Base-by-base conservation (phyloP, 768 basidiomycete genomes). In the Pulveroboletus sp. region DNA sequence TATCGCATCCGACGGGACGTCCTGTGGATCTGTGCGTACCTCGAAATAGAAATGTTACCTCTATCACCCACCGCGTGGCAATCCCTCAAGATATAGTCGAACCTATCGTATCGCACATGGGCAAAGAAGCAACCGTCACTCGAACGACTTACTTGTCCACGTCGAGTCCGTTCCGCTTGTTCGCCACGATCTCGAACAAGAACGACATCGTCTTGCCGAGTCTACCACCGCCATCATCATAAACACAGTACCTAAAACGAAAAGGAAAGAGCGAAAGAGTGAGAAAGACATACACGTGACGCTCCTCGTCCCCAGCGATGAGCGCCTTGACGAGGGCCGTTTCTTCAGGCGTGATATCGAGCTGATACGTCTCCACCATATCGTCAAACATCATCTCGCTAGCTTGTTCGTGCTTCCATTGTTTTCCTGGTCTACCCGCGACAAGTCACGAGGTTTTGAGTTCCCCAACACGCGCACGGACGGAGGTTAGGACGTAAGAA, bases 101-200 rank as follows among this genome's bases (percentile, higher is more conserved):
- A 86, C 56, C 89, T 90, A 40, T 8, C 33, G 8, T 8, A 14
- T 14, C 26, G 8, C 47, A 24, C 8, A 17, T 61, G 5, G 49
- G 21, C 15, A 21, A 47, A 26, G 38, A 44, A 39, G 13, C 21
- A n/a, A 44, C n/a, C 27, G 21, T 36, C 11, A 7, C 7, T 18
- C 26, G 7, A 10, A 33, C 21, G 30, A 50, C 51, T 33, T 50
- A 87, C 88, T 91, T 91, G 74, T 93, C 89, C 5, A 93, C 89
- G 58, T 93, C 90, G 5, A 93, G 72, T 0, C 90, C 90, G 53
- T 91, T 92, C 7, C 80, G 72, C 63, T 78, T 78, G 68, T 93
- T 93, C 0, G 89, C 83, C 3, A 93, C 86, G 44, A 93, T 91
- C 47, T 92, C 86, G 59, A 92, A 93, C 3, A 93, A 67, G 57